Percentiles rank a stretch among this genome's conserved stretches.
These are phyloP conservation scores for Cladosporium halotolerans DNA, from an alignment of 2,329 filamentous ascomycete genomes.

Conservation along the genomic window DNA sequence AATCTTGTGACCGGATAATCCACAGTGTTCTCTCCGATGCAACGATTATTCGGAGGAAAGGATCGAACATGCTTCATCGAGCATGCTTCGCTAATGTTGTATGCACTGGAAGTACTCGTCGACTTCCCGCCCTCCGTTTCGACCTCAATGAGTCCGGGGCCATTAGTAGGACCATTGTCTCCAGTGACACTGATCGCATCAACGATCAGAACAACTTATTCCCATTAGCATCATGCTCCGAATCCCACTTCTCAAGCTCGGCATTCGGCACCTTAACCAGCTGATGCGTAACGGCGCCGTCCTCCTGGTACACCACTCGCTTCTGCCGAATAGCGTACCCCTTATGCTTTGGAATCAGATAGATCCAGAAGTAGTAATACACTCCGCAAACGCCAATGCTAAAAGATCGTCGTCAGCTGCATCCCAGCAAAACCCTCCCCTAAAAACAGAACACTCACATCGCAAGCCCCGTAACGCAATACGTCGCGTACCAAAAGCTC, in stretches of 20 bases:
- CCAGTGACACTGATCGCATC: no score
- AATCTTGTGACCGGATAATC: no score
- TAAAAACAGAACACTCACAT: conserved; percentile 42
- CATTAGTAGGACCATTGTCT: no score
- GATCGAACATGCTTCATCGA: no score
- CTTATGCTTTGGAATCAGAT: conserved; percentile 47
- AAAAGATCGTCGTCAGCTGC: not conserved
- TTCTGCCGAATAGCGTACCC: conserved; percentile 53
- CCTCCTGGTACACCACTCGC: conserved; percentile 10
- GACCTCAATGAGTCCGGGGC: no score
- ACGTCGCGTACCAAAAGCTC: conserved; percentile 69
- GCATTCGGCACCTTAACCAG: conserved; percentile 49
- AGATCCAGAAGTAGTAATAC: conserved; percentile 57
- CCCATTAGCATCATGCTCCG: conserved; percentile 46
- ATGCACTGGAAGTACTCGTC: no score
- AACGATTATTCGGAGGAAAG: no score
- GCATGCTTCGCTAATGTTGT: no score
- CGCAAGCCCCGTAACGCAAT: conserved; percentile 57
- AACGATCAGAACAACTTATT: conserved; percentile 5
- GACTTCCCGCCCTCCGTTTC: no score
- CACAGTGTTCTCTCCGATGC: no score
- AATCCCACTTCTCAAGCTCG: conserved; percentile 53
- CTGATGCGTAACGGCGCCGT: conserved; percentile 46
- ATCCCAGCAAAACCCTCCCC: not conserved
- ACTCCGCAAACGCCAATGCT: conserved; percentile 48